Conservation (phyloP, 306 rosid genomes). For the Lotus japonicus region DNA sequence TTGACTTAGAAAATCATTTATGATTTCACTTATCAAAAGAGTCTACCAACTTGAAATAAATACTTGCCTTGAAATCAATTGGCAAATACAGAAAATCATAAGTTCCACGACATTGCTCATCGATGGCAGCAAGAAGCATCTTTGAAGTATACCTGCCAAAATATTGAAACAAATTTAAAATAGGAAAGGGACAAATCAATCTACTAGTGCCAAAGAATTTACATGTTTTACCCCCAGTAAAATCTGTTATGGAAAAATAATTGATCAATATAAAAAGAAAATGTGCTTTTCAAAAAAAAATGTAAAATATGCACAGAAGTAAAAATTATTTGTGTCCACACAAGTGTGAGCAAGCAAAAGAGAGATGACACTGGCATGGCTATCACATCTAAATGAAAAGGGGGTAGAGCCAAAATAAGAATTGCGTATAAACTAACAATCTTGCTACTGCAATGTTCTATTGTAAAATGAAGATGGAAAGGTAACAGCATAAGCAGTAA, state of each 20-base stretch:
- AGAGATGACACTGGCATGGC: not conserved
- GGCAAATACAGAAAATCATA: conserved; percentile 88
- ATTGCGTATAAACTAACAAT: not conserved
- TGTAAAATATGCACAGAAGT: not conserved
- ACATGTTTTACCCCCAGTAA: not conserved
- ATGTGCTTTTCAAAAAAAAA: no score
- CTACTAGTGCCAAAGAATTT: not conserved
- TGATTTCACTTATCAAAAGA: conserved; percentile 5
- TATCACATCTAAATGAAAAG: not conserved
- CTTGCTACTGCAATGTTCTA: not conserved
- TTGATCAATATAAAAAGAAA: not conserved
- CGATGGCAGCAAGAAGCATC: conserved; percentile 86
- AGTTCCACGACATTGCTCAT: conserved; percentile 77
- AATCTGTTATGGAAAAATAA: not conserved
- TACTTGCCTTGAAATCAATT: conserved; percentile 78
- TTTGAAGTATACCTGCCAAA: conserved; percentile 72
- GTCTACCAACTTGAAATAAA: conserved; percentile 15
- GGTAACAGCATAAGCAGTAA: conserved; percentile 13
- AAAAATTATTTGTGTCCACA: not conserved
- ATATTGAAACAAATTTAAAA: conserved; percentile 14
- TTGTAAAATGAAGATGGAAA: conserved; percentile 4
- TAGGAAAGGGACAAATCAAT: not conserved
- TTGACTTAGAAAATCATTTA: conserved; percentile 22
- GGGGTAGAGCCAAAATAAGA: not conserved
- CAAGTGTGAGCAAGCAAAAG: not conserved